Base-by-base conservation (phyloP, 2,329 filamentous ascomycete genomes). In the Fusarium sterilihyphosum region DNA sequence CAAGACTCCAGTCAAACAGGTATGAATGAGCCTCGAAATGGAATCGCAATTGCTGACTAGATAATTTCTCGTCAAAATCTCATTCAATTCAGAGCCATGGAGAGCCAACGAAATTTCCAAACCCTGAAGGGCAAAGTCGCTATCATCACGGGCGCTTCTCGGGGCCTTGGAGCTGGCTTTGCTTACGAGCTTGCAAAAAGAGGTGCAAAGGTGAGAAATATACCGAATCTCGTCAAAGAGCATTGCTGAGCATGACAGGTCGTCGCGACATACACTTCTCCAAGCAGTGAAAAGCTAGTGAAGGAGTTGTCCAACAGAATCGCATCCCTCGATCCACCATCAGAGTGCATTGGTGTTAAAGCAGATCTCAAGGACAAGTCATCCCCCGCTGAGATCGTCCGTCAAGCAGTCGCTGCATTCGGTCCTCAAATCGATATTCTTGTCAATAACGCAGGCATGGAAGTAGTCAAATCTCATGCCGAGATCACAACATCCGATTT, bases 81-180 rank as follows among this genome's bases (percentile, higher is more conserved):
- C 33, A 8, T 35, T 3, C 0, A 1, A 17, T 17, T 35, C 33
- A 35, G 7, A 35, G 8, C 22, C 3, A 73, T 73, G 71, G 41
- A 64, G 3, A 13, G 66, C 6, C 53, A 50, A 26, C 33, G 8
- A 17, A 74, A 40, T 12, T 65, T 47, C 10, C 71, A 64, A 2
- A 73, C 71, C 1, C 71, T 73, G 11, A n/a, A 72, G 22, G 71
- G 71, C 11, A 73, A 73, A 10, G 67, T 74, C 7, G 71, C 71
- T 16, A 37, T 73, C 5, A 3, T 74, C 3, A 74, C 71, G 5
- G 71, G 71, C 4, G 71, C 71, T 14, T 73, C 71, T 26, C 46
- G 71, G 9, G 71, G 71, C 12, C 71, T 73, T 4, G 71, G 71
- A 2, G 71, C 52, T 1, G 67, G 71, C 3, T 73, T 73, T 33